Evolutionary conservation across 345 rosid genomes (phyloP), one percentile per base, ranked within the genome.

Genomic region (Populus simonii): DNA sequence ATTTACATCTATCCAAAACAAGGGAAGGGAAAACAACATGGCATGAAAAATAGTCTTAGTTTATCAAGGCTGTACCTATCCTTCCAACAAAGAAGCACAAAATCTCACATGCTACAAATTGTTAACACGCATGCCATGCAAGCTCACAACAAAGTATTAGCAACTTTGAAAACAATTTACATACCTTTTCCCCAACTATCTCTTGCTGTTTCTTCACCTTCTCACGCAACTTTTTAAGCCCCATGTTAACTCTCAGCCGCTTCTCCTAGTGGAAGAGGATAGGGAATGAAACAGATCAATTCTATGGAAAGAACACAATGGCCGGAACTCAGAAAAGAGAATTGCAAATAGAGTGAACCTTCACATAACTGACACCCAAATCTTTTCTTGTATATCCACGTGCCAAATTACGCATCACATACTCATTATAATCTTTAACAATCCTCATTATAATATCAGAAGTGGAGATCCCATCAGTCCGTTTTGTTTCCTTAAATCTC

Each of bases 321-420:
- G 38, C 25, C 13, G 51, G 7, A 65, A 25, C 20, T 35, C 16
- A 18, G 17, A 20, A 35, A 27, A 55, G 18, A 61, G 17, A 67
- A 67, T 31, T 17, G 47, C n/a, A 72, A 66, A 74, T 27, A 15
- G 68, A 53, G 59, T 20, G 20, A 82, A 70, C 94, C 94, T 91
- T 88, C 38, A 91, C 94, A 57, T 83, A 91, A 84, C 92, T 91
- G 75, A 91, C 91, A 74, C 91, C 90, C 1, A 89, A 85, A 23
- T 91, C 94, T 80, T 91, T 89, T 83, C 92, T 86, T 31, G 92
- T 80, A 78, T 91, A 91, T 66, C 94, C 94, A 62, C 91, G 86
- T 55, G 85, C 94, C 80, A 91, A 75, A 77, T 91, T 91, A 72
- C 91, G 91, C 88, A 88, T 73, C 77, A 85, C 94, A 66, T 89